phyloP scores from a whole-genome alignment of 2,329 filamentous ascomycete genomes.

The Pseudocercospora pini-densiflorae region DNA sequence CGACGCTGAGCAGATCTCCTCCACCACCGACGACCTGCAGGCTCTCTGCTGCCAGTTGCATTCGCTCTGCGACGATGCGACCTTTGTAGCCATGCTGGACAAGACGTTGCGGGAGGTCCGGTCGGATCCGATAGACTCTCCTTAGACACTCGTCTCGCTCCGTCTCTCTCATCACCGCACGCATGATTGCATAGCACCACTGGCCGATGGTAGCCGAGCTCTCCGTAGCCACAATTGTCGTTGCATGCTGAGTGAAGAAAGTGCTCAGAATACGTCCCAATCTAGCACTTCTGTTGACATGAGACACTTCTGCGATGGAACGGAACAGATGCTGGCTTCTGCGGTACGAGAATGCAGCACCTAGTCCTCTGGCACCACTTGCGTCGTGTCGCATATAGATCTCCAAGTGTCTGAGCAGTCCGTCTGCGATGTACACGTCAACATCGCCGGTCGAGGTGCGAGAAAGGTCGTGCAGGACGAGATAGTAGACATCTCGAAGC shows the following conservation, averaged over 20 bases:
- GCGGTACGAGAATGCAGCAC: constrained; percentile 14
- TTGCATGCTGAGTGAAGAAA: constrained; percentile 20
- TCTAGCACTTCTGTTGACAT: constrained; percentile 12
- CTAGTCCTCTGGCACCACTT: constrained; percentile 1
- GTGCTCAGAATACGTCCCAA: constrained; percentile 16
- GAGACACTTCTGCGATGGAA: constrained; percentile 21
- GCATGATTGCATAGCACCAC: constrained; percentile 22
- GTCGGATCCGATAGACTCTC: constrained; percentile 12
- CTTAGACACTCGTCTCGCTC: constrained; percentile 18
- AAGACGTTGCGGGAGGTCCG: constrained; percentile 17
- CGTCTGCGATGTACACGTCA: constrained; percentile 2
- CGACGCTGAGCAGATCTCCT: neutral
- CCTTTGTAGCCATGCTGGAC: constrained; percentile 18
- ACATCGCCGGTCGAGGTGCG: constrained; percentile 10
- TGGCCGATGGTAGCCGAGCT: constrained; percentile 20
- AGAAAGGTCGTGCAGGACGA: constrained; percentile 17
- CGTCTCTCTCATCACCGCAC: constrained; percentile 17
- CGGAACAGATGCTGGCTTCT: constrained; percentile 21
- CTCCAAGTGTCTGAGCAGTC: constrained; percentile 14
- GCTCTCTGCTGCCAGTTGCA: constrained; percentile 7
- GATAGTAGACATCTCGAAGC: constrained; percentile 22
- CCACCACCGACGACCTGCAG: neutral
- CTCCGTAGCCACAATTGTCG: constrained; percentile 16
- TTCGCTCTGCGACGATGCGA: constrained; percentile 15
- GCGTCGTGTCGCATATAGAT: constrained; percentile 15